A percentile compares a stretch with the other conserved stretches of the same genome.
Conservation (phyloP, 1,284 basidiomycete genomes). For the Fomitopsis betulina region DNA sequence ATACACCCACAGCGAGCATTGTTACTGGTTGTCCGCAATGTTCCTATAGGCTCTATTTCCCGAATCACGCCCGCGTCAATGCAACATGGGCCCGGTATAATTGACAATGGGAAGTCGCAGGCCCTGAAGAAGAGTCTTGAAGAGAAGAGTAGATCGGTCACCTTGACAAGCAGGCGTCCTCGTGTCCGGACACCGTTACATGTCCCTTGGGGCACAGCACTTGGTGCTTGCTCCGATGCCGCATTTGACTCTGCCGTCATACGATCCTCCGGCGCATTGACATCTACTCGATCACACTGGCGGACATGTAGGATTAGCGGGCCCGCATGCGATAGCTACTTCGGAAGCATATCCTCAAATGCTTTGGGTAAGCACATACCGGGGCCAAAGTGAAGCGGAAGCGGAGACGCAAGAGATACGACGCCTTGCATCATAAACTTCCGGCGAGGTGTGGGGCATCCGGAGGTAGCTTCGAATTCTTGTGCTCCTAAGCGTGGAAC, state of each 20-base stretch:
- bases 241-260: neutral
- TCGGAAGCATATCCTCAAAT: neutral
- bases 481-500: too few species aligned
- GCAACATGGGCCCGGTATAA: neutral
- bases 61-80: neutral
- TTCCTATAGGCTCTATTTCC: neutral
- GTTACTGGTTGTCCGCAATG: too few species aligned
- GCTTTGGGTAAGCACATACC: neutral
- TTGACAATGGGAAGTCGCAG: neutral
- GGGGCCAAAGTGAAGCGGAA: too few species aligned
- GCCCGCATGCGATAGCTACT: neutral
- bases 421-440: too few species aligned
- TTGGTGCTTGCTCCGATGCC: neutral
- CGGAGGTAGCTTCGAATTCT: too few species aligned
- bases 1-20: neutral
- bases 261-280: neutral
- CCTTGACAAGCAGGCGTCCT: neutral
- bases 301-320: neutral
- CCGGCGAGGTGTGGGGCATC: too few species aligned
- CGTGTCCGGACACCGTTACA: neutral
- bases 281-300: neutral
- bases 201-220: neutral
- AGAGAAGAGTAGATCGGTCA: neutral
- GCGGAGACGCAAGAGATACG: too few species aligned
- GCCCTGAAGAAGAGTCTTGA: neutral